Base-by-base conservation (phyloP, 352 stramenopile species). In the Pythium dissotocum region DNA sequence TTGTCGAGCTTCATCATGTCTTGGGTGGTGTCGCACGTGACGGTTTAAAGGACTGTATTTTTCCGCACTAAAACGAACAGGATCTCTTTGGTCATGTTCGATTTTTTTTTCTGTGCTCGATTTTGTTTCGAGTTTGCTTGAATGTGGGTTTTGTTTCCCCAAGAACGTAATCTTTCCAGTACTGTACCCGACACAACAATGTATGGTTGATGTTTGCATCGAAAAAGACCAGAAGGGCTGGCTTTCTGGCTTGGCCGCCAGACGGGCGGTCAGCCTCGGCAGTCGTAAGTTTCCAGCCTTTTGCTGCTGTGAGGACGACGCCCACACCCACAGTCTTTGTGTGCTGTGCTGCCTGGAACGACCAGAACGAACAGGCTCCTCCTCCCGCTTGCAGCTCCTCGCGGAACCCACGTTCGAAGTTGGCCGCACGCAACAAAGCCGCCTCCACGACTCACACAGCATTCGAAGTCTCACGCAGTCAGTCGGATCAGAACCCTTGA, bases 221-320 rank as follows among this genome's bases (percentile, higher is more conserved):
- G 55, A 58, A 63, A 63, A 55, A 54, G 21, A 44, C 54, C n/a
- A 58, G 36, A 58, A 33, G 57, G 56, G 58, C 65, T 67, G 65
- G 58, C 65, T 71, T 71, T 66, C 48, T 32, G 36, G 13, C 26
- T n/a, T 32, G 36, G 13, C 18, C 21, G 32, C 63, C 64, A 70
- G 64, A 70, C 64, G 32, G 56, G 64, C 64, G 44, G 44, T 30
- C 21, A 24, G n/a, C 44, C n/a, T 49, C 2, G 48, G 42, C 57
- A 46, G 54, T 59, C 54, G 61, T 60, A 65, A 51, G 13, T 65
- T 70, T 70, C 64, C 64, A 49, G 57, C 56, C 64, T 70, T 65
- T 70, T 65, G 57, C 56, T 56, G 46, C 62, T 21, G 64, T 24
- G 21, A 70, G 64, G 64, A 69, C 63, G 63, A 66, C 24, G 28